Evolutionary conservation across 768 basidiomycete genomes (phyloP), one percentile per base, ranked within the genome.

Genomic region (Mycena haematopus): DNA sequence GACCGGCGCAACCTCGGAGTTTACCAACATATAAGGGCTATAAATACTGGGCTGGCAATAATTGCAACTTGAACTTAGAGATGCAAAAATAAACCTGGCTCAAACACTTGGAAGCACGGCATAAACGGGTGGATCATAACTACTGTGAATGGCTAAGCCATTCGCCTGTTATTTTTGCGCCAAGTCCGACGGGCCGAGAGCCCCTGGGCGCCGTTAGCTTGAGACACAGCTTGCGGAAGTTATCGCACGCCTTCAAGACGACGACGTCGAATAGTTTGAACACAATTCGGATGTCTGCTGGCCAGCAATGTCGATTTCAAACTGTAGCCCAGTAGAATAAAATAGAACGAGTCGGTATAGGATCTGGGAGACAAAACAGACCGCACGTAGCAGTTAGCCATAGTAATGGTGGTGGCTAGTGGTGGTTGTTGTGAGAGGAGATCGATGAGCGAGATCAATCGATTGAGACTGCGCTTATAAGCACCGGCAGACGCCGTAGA

Each of bases 191-290:
- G n/a, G n/a, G n/a, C n/a, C n/a, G n/a, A n/a, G n/a, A n/a, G n/a
- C n/a, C n/a, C n/a, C n/a, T n/a, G n/a, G n/a, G n/a, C n/a, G n/a
- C n/a, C n/a, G n/a, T n/a, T n/a, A n/a, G n/a, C 8, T 86, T 86
- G 7, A 87, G 86, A 9, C 88, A 86, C 49, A 95, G 82, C 71
- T 90, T 88, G 56, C 93, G 88, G 79, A 95, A 95, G 80, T 95
- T 94, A 52, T 76, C 77, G 3, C 90, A 75, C 13, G 94, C 95
- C 75, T 83, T 85, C 56, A 95, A 95, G n/a, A 93, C 92, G 19
- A 84, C 80, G 58, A 89, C 84, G 75, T 95, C 92, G 76, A 84
- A 93, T 45, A 96, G 84, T 75, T 90, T 87, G 85, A 96, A 93
- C 27, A 88, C 82, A 67, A 96, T 85, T 24, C 91, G 92, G 0